These are phyloP conservation scores for Fusarium sublunatum DNA, from an alignment of 2,329 filamentous ascomycete genomes.

Conservation along the genomic window DNA sequence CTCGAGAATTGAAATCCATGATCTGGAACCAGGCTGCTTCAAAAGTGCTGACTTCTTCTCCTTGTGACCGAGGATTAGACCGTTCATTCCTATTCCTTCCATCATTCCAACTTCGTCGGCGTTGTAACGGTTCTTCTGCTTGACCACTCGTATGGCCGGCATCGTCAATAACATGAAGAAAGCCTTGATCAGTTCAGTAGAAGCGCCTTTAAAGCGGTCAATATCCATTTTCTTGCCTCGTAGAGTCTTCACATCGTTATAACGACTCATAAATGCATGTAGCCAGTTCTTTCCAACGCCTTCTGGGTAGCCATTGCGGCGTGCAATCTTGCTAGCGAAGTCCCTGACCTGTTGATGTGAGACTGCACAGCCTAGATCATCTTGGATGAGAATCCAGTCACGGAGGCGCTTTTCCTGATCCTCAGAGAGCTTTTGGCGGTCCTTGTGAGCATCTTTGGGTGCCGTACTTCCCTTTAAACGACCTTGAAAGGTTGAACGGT, in stretches of 20 bases:
- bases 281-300: background rate
- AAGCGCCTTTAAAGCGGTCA: background rate
- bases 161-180: conserved; percentile 1
- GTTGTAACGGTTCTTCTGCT: conserved; percentile 3
- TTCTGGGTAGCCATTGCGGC: background rate
- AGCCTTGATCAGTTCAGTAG: conserved; percentile 4
- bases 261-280: background rate
- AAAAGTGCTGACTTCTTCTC: background rate
- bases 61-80: conserved; percentile 6
- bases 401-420: background rate
- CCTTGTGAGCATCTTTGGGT: background rate
- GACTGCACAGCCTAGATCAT: background rate
- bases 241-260: background rate
- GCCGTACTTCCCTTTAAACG: background rate
- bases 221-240: background rate
- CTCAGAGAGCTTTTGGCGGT: background rate
- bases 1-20: conserved; percentile 12
- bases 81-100: conserved; percentile 8
- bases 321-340: background rate
- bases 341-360: background rate
- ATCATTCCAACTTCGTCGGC: conserved; percentile 10
- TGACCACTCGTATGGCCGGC: background rate
- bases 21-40: conserved; percentile 4
- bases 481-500: background rate
- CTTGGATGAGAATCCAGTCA: conserved; percentile 2